Conservation (phyloP, 805 yeast genomes). For the Suhomyces prunicola region DNA sequence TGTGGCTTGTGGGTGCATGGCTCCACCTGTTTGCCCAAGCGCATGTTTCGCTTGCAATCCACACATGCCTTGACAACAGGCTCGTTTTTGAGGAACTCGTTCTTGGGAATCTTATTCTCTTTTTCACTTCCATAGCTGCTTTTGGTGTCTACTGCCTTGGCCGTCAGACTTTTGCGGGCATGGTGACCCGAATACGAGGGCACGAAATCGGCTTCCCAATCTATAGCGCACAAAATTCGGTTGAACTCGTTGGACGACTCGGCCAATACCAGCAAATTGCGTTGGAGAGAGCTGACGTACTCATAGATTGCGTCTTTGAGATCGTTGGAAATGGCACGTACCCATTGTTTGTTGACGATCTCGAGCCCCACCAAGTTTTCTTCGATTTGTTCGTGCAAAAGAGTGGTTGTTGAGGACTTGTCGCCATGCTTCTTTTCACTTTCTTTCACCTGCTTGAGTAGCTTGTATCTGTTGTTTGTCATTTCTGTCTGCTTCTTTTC, state of each 20-base stretch:
- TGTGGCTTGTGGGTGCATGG: background rate
- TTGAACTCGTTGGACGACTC: constrained; percentile 3
- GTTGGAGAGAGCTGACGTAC: constrained; percentile 34
- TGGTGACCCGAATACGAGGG: background rate
- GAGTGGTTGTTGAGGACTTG: constrained; percentile 39
- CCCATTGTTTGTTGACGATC: constrained; percentile 50
- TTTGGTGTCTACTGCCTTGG: background rate
- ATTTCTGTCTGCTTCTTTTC: constrained; percentile 47
- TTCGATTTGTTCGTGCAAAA: constrained; percentile 50
- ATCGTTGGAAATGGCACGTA: constrained; percentile 43
- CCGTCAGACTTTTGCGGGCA: background rate
- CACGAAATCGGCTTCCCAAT: constrained; percentile 6
- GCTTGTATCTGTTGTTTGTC: constrained; percentile 32
- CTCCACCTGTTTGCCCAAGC: background rate
- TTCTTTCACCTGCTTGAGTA: constrained; percentile 36
- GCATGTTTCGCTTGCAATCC: constrained; percentile 4
- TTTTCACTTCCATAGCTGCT: background rate
- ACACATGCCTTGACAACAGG: background rate
- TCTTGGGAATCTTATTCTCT: constrained; percentile 2
- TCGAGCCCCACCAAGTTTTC: constrained; percentile 49
- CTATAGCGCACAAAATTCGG: constrained; percentile 1
- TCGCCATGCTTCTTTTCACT: constrained; percentile 44
- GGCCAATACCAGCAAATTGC: constrained; percentile 17
- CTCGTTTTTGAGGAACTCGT: background rate
- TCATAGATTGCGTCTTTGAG: constrained; percentile 46